These are phyloP conservation scores for Myriosclerotinia scirpicola DNA, from an alignment of 2,329 filamentous ascomycete species.

Conservation along the genomic window DNA sequence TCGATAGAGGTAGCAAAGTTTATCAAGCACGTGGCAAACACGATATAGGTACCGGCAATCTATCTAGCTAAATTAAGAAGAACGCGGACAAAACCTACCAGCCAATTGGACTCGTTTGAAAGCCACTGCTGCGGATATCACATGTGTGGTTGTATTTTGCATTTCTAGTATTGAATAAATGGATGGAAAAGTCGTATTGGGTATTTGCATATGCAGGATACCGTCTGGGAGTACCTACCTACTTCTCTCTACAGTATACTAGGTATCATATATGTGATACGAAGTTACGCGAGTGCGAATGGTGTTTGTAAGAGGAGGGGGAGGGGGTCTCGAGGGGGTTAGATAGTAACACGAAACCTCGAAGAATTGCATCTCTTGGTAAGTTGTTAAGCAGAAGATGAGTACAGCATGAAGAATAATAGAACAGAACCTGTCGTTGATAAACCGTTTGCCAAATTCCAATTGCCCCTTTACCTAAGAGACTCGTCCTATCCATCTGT, in stretches of 20 bases:
- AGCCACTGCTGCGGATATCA: too few relatives aligned
- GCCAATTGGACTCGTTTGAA: background rate
- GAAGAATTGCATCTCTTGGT: background rate
- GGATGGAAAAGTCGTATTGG: too few relatives aligned
- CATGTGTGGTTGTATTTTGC: too few relatives aligned
- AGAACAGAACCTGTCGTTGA: background rate
- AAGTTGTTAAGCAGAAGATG: background rate
- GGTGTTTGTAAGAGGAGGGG: background rate
- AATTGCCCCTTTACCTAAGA: background rate
- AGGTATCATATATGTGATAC: too few relatives aligned
- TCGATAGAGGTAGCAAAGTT: background rate
- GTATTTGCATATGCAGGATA: too few relatives aligned
- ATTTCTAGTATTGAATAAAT: too few relatives aligned
- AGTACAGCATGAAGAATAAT: background rate
- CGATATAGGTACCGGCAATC: background rate
- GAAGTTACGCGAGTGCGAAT: too few relatives aligned
- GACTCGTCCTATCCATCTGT: too few relatives aligned
- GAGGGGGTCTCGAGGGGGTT: background rate
- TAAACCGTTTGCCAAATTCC: background rate
- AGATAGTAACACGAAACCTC: background rate
- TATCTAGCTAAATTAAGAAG: too few relatives aligned
- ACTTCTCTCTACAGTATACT: too few relatives aligned
- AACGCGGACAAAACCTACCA: background rate
- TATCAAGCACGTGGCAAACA: slow-evolving; percentile 10
- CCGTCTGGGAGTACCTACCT: too few relatives aligned